phyloP scores from a whole-genome alignment of 2,329 filamentous ascomycete genomes.

The Calonectria pseudoturangicola region DNA sequence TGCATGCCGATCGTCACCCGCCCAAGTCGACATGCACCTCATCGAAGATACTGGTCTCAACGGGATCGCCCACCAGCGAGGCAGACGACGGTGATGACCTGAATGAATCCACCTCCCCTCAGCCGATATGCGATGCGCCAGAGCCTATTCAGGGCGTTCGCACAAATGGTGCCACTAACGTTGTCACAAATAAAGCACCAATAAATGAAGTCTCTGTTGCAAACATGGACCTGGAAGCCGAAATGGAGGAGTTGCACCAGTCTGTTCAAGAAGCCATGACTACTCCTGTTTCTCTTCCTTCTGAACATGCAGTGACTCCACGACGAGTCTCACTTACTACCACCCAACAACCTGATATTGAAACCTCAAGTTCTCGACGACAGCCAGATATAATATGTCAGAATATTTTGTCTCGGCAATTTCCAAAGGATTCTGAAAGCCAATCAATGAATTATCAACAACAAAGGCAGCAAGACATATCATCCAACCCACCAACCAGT shows the following conservation, averaged over 20 bases:
- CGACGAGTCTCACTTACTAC: not conserved
- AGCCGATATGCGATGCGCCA: not conserved
- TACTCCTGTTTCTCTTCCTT: not conserved
- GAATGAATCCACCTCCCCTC: not conserved
- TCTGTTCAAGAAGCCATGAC: not conserved
- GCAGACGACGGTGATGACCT: not conserved
- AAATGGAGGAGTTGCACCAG: not conserved
- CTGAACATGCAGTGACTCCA: not conserved
- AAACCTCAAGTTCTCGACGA: not conserved
- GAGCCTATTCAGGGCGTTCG: not conserved
- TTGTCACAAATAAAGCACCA: not conserved
- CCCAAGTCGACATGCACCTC: not conserved
- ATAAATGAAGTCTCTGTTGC: not conserved
- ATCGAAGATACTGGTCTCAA: not conserved
- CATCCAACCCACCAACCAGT: not conserved
- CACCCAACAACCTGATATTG: not conserved
- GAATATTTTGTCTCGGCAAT: not conserved
- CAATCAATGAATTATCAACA: not conserved
- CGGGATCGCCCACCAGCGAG: not conserved
- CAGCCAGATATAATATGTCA: not conserved
- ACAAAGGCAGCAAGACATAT: not conserved
- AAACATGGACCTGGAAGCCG: not conserved
- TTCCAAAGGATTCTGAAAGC: not conserved
- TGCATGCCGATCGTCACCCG: conserved; percentile 30
- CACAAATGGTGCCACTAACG: not conserved